Evolutionary conservation across 2,329 filamentous ascomycete species (phyloP).

Genomic region (Botryosphaeria dothidea): DNA sequence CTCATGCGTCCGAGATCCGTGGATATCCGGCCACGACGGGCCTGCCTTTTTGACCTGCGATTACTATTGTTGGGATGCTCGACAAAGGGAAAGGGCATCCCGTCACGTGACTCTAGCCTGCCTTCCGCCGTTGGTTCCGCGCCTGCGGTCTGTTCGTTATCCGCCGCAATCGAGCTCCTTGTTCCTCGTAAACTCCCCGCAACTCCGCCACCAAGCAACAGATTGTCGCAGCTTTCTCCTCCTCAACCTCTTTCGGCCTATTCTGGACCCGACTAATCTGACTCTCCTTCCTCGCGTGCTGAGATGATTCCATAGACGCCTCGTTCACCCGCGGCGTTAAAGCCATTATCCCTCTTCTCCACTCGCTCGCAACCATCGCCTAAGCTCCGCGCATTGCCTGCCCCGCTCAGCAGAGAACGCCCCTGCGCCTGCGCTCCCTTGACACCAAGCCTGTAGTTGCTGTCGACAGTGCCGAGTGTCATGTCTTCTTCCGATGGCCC

Average conservation of each 20-base stretch:
- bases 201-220: neutral
- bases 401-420: neutral
- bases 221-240: neutral
- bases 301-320: conserved; percentile 16
- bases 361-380: neutral
- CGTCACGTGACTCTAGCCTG: too few species aligned
- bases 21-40: too few species aligned
- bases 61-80: too few species aligned
- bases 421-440: neutral
- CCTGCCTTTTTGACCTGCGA: too few species aligned
- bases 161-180: neutral
- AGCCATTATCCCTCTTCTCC: neutral
- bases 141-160: neutral
- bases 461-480: neutral
- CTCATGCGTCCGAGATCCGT: neutral
- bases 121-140: neutral
- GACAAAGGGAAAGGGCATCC: too few species aligned
- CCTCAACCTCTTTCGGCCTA: neutral
- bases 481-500: conserved; percentile 9
- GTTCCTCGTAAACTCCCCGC: neutral
- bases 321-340: conserved; percentile 1
- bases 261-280: neutral
- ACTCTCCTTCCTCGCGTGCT: neutral
- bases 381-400: neutral
- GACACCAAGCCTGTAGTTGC: neutral